Evolutionary conservation across 495 filamentous ascomycete species (phyloP).

Genomic region (Aspergillus haitiensis): DNA sequence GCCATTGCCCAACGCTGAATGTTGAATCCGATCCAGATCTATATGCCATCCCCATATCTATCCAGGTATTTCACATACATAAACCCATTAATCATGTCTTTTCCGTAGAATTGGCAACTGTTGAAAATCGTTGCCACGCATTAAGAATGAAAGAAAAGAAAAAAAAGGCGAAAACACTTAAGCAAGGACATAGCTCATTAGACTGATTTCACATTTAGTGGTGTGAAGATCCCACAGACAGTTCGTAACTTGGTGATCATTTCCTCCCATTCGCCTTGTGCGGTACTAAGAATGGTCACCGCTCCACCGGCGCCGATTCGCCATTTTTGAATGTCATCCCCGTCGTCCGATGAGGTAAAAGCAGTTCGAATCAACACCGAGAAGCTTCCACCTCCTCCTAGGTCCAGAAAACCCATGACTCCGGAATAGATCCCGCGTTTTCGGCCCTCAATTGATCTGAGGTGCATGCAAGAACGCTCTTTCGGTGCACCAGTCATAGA

Average conservation of each 20-base stretch:
- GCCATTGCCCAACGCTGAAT: constrained; percentile 33
- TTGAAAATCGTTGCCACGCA: constrained; percentile 31
- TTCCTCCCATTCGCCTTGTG: constrained; percentile 82
- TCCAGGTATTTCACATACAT: neutral
- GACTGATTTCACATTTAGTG: constrained; percentile 10
- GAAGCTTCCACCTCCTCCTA: constrained; percentile 82
- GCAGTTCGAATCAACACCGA: constrained; percentile 82
- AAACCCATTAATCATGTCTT: neutral
- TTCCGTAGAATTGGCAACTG: constrained; percentile 21
- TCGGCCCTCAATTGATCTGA: constrained; percentile 64
- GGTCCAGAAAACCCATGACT: constrained; percentile 84
- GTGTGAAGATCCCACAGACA: constrained; percentile 55
- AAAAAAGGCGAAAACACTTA: constrained; percentile 8
- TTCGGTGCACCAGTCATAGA: constrained; percentile 97
- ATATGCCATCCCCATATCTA: constrained; percentile 18
- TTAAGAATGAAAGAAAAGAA: constrained; percentile 11
- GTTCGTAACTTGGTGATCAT: constrained; percentile 81
- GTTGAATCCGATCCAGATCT: constrained; percentile 33
- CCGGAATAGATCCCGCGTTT: constrained; percentile 82
- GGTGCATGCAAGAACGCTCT: constrained; percentile 80
- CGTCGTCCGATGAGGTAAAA: constrained; percentile 63
- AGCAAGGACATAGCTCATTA: neutral
- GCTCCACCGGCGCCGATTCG: constrained; percentile 86
- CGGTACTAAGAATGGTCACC: constrained; percentile 75
- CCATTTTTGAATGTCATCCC: constrained; percentile 61